Evolutionary conservation across 768 basidiomycete genomes (phyloP), one percentile per base, ranked within the genome.

Genomic region (Pisolithus tinctorius): DNA sequence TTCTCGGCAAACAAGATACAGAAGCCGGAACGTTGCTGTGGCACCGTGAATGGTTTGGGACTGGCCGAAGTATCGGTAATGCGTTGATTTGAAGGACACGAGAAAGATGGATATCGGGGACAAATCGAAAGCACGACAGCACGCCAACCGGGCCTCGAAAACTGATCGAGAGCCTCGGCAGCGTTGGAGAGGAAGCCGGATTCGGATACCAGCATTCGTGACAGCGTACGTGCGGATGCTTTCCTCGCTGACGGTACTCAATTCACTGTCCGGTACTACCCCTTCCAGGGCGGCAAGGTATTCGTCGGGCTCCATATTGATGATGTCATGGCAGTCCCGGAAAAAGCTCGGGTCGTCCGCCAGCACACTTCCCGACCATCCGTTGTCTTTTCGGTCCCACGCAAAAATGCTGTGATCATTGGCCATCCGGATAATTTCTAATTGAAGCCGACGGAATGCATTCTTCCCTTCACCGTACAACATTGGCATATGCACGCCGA

Each of bases 401-500:
- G 51, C 50, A 4, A 54, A 48, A 27, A 54, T 43, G 13, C 34
- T 37, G 26, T 27, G 44, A 40, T 54, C 37, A 25, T 38, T 48
- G 6, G 34, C 20, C 38, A 41, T 42, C 17, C 50, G 53, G 20
- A 54, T 42, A 20, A 54, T 44, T 23, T 51, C 53, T 17, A 52
- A n/a, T 11, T 52, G 36, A 20, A 54, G 53, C 17, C 53, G 51
- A 16, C 20, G 50, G 31, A 54, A 54, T 10, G 53, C 53, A 20
- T 54, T 49, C 23, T 29, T 40, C 23, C 59, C 59, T 43, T 56
- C 57, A 29, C 59, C 59, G 45, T 60, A 60, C 14, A 47, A 41
- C 20, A 58, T 53, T 6, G 55, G 45, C 16, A 60, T 27, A 34
- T 47, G 47, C 37, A 55, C 54, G 16, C 50, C 47, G 38, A 60